Base-by-base conservation (phyloP, 257 asterid species). In the Buddleja alternifolia region DNA sequence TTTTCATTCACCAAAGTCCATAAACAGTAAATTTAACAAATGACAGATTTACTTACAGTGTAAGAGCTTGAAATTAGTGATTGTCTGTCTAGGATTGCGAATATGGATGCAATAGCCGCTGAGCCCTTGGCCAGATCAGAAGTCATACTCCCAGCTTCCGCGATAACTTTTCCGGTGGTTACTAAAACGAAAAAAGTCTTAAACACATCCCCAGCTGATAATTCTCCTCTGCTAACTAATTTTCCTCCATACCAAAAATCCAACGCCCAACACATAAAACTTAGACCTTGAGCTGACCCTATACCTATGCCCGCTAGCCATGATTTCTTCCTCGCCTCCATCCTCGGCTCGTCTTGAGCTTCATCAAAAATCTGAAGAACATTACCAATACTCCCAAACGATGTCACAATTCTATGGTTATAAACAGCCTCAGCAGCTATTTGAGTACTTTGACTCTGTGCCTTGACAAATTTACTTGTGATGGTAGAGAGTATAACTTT, bases 81-180 rank as follows among this genome's bases (percentile, higher is more conserved):
- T 70, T 76, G 75, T 8, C 97, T 73, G 71, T 91, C 95, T 2
- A 91, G 83, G 72, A 91, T 83, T 29, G 84, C 77, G 23, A 91
- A 91, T 25, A 91, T 84, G 8, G 96, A 88, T 2, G 87, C 83
- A 25, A 88, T 67, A 6, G 96, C 96, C 0, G 93, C 88, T n/a
- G 97, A 88, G 21, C 97, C 92, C 63, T 86, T 88, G 8, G 85
- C 97, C 0, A 91, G 82, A 81, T 91, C 97, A 36, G 96, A 86
- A 42, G 97, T 91, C 97, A 91, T 91, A 81, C 97, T 91, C 29
- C 97, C 97, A 8, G 97, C 97, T 56, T 91, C 97, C 10, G 97
- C 97, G 37, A 91, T 80, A 24, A 88, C 97, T 67, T 77, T 91
- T 7, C 97, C 96, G 0, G 97, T 91, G 72, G 93, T 88, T 6